Evolutionary conservation across 495 filamentous ascomycete genomes (phyloP).

Genomic region (Penicillium steckii): DNA sequence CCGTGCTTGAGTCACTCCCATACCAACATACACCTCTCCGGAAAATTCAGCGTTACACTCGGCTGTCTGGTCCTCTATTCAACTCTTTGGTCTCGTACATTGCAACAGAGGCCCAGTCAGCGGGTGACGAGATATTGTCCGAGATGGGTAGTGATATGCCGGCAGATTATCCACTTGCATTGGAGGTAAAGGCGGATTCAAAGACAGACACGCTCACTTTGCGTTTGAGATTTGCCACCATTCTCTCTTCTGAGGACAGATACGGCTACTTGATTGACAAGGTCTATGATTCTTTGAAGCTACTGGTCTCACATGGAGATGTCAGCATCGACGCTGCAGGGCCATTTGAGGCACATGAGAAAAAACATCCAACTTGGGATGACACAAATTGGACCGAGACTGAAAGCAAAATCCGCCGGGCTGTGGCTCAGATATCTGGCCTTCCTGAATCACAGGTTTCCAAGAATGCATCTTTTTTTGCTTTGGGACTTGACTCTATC

Average conservation of each 20-base stretch:
- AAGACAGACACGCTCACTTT: conserved; percentile 17
- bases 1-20: background rate
- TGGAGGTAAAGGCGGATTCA: conserved; percentile 23
- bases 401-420: background rate
- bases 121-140: conserved; percentile 6
- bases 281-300: background rate
- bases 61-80: conserved; percentile 19
- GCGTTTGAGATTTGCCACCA: conserved; percentile 9
- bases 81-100: conserved; percentile 9
- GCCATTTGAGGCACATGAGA: background rate
- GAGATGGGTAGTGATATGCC: conserved; percentile 23
- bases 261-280: background rate
- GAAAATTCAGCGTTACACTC: conserved; percentile 22
- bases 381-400: background rate
- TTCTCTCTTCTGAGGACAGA: background rate
- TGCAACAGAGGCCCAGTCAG: background rate
- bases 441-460: background rate
- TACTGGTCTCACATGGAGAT: background rate
- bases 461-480: background rate
- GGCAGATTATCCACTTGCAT: conserved; percentile 22
- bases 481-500: background rate
- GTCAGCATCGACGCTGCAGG: background rate
- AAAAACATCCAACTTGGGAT: background rate
- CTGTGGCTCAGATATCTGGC: background rate
- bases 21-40: conserved; percentile 25